A percentile compares a stretch with the other conserved stretches of the same genome.
phyloP scores from a whole-genome alignment of 2,329 filamentous ascomycete genomes.

The Ophiostoma triangulosporum region DNA sequence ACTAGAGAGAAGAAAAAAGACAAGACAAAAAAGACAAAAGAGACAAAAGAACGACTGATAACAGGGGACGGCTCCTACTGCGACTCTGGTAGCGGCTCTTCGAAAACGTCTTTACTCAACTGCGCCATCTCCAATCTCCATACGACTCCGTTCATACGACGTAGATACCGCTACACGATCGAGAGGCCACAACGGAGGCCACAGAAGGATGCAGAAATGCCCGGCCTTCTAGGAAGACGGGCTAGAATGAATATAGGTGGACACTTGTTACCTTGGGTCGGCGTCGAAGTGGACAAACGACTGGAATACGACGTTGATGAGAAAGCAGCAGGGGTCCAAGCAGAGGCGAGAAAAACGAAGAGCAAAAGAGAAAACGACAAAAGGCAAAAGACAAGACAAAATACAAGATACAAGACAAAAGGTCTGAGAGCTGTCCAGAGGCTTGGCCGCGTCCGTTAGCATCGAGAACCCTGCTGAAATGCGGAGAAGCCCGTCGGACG shows the following conservation, averaged over 20 bases:
- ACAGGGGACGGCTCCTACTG: background rate
- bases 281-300: background rate
- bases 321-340: background rate
- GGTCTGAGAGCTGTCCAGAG: background rate
- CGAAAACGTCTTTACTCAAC: no score
- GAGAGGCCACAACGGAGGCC: background rate
- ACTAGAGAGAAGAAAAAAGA: background rate
- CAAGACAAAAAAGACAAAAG: background rate
- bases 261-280: background rate
- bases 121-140: background rate
- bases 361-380: background rate
- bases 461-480: background rate
- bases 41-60: background rate
- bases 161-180: background rate
- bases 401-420: no score
- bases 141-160: background rate
- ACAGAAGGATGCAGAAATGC: background rate
- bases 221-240: background rate
- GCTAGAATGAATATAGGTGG: background rate
- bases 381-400: no score
- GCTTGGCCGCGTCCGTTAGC: background rate
- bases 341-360: background rate
- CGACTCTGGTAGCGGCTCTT: background rate
- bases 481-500: constrained; percentile 5
- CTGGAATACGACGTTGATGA: background rate